Base-by-base conservation (phyloP, 2,329 filamentous ascomycete genomes). In the Ambrosiella beaveri region DNA sequence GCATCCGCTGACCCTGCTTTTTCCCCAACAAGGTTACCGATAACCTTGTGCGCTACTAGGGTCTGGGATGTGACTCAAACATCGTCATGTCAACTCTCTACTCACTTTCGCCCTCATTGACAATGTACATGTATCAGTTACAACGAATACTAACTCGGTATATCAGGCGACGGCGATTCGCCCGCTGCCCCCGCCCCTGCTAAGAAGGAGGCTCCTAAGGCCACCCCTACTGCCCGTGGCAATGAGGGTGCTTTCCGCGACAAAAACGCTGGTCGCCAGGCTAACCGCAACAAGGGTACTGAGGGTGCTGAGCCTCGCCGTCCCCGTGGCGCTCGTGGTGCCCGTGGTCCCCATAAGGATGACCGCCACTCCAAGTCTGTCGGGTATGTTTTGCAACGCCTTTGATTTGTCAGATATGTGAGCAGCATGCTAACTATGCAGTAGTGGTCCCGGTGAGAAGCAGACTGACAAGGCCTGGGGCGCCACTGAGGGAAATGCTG, bases 401-500 rank as follows among this genome's bases (percentile, higher is more conserved):
- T 56, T 51, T 45, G 12, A 51, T 38, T n/a, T 47, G 1, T 5
- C 17, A 6, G 17, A 15, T n/a, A 36, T 7, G 12, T 36, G 3
- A 27, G 19, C 65, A 51, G 66, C 59, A 2, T 61, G 62, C 65
- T 64, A 64, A 65, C 50, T 47, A 64, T 37, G 27, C 27, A 40
- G 40, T 58, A 88, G 86, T 67, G 85, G 87, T 64, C 56, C 59
- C 35, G 59, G 86, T 68, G 85, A 88, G 66, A 94, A 94, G 81
- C 85, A 91, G 74, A 82, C 85, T 69, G 86, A 82, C 68, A 86
- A 91, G 72, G 86, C 87, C 66, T 97, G 91, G 89, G 93, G 91
- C 66, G 84, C 81, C 68, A 78, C 79, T 65, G 85, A 88, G 68
- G 93, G 89, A 67, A 76, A 84, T 62, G 85, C 85, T 68, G 88